A percentile compares a stretch with the other conserved stretches of the same genome.
These are phyloP conservation scores for Lactuca saligna DNA, from an alignment of 129 eudicot genomes.

Conservation along the genomic window DNA sequence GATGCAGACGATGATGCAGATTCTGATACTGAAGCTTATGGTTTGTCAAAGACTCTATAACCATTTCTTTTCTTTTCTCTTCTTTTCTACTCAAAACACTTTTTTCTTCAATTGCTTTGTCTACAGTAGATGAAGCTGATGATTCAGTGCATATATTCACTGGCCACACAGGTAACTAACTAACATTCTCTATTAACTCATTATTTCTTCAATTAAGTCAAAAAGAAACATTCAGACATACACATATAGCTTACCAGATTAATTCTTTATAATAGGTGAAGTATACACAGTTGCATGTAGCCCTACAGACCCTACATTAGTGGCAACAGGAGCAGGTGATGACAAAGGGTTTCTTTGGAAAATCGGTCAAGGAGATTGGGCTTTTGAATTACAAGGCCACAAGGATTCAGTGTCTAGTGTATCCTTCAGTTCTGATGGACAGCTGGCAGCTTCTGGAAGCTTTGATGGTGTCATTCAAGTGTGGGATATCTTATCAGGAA, in stretches of 20 bases:
- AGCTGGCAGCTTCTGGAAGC: conserved; percentile 86
- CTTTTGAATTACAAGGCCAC: conserved; percentile 88
- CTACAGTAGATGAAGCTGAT: conserved; percentile 71
- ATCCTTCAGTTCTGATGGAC: conserved; percentile 86
- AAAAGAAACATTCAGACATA: background rate
- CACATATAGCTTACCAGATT: conserved; percentile 3
- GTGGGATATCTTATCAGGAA: conserved; percentile 67
- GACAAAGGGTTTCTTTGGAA: conserved; percentile 92
- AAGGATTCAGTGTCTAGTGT: conserved; percentile 69
- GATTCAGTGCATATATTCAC: conserved; percentile 96
- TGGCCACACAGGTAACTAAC: conserved; percentile 78
- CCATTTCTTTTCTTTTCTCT: background rate
- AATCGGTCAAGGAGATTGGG: conserved; percentile 89
- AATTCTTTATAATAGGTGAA: conserved; percentile 52
- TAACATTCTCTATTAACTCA: background rate
- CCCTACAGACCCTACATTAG: conserved; percentile 77
- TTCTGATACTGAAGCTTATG: conserved; percentile 56
- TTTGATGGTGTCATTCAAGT: conserved; percentile 76
- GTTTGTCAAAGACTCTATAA: conserved; percentile 12
- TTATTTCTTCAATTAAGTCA: no score
- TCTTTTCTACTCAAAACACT: background rate
- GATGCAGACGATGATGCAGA: conserved; percentile 86
- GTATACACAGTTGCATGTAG: conserved; percentile 86
- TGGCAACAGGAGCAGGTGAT: conserved; percentile 99
- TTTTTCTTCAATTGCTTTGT: background rate